Evolutionary conservation across 2,329 filamentous ascomycete species (phyloP).

Genomic region (Pyricularia sp.): DNA sequence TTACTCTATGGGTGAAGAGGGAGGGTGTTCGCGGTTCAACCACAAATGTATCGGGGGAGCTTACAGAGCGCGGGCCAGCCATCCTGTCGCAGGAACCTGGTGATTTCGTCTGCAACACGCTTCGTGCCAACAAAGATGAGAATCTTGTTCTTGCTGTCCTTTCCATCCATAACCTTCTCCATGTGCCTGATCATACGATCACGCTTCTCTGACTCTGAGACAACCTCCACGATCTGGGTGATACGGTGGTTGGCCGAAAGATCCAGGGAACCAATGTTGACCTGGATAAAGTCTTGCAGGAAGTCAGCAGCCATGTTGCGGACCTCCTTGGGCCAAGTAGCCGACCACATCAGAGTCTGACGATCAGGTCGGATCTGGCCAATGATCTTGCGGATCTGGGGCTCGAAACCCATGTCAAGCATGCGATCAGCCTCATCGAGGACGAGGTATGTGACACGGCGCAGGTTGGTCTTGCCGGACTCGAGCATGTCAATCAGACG

Average conservation of each 20-base stretch:
- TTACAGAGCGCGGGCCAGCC: constrained; percentile 95
- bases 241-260: constrained; percentile 96
- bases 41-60: constrained; percentile 28
- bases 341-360: constrained; percentile 99
- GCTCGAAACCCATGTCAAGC: constrained; percentile 99
- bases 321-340: constrained; percentile 98
- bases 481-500: constrained; percentile 98
- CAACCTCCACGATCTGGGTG: constrained; percentile 94
- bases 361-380: constrained; percentile 94
- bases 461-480: constrained; percentile 94
- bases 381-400: constrained; percentile 98
- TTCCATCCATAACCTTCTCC: constrained; percentile 96
- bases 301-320: constrained; percentile 85
- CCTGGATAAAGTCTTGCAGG: constrained; percentile 93
- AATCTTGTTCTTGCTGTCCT: constrained; percentile 86
- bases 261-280: constrained; percentile 96
- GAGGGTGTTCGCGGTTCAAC: constrained; percentile 21
- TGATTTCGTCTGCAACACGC: constrained; percentile 96
- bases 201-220: constrained; percentile 94
- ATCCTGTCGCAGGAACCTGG: constrained; percentile 91
- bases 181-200: constrained; percentile 96
- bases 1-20: constrained; percentile 12
- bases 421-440: constrained; percentile 99
- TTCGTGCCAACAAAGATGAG: constrained; percentile 92
- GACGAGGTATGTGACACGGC: constrained; percentile 94